phyloP scores from a whole-genome alignment of 495 filamentous ascomycete genomes.

The Penicillium bialowiezense region DNA sequence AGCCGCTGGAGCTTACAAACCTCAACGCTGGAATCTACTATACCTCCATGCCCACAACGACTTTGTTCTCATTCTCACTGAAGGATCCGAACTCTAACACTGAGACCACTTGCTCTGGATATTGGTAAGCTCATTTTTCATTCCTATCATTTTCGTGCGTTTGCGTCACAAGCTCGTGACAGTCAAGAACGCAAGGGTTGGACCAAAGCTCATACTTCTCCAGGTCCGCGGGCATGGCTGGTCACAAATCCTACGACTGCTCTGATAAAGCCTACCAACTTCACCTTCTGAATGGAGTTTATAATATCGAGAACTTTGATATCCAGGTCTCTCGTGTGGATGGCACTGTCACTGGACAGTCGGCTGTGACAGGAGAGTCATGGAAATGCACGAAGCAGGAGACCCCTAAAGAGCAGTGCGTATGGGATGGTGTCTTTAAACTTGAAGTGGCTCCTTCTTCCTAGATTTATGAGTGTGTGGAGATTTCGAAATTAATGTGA shows the following conservation, averaged over 20 bases:
- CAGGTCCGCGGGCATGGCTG: slow-evolving; percentile 13
- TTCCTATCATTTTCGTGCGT: not conserved
- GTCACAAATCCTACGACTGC: slow-evolving; percentile 13
- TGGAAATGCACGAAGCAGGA: slow-evolving; percentile 15
- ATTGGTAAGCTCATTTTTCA: slow-evolving; percentile 11
- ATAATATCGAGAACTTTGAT: slow-evolving; percentile 15
- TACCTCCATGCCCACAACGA: slow-evolving; percentile 5
- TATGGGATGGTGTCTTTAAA: slow-evolving; percentile 14
- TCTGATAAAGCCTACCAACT: slow-evolving; percentile 12
- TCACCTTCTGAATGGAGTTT: slow-evolving; percentile 16
- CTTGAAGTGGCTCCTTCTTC: slow-evolving; percentile 1
- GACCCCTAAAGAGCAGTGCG: slow-evolving; percentile 1
- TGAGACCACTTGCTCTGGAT: slow-evolving; percentile 7
- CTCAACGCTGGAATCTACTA: slow-evolving; percentile 8
- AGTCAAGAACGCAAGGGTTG: not conserved
- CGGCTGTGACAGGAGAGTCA: not conserved
- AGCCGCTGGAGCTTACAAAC: slow-evolving; percentile 8
- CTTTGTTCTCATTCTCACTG: slow-evolving; percentile 7
- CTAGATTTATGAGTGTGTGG: too few species aligned
- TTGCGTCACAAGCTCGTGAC: too few species aligned
- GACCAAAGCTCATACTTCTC: not conserved
- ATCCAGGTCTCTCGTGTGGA: slow-evolving; percentile 10
- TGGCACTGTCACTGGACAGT: slow-evolving; percentile 1
- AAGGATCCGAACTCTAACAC: slow-evolving; percentile 17
- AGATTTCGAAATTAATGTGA: too few species aligned